Evolutionary conservation across 495 filamentous ascomycete species (phyloP), one percentile per base, ranked within the genome.

Genomic region (Glarea lozoyensis): DNA sequence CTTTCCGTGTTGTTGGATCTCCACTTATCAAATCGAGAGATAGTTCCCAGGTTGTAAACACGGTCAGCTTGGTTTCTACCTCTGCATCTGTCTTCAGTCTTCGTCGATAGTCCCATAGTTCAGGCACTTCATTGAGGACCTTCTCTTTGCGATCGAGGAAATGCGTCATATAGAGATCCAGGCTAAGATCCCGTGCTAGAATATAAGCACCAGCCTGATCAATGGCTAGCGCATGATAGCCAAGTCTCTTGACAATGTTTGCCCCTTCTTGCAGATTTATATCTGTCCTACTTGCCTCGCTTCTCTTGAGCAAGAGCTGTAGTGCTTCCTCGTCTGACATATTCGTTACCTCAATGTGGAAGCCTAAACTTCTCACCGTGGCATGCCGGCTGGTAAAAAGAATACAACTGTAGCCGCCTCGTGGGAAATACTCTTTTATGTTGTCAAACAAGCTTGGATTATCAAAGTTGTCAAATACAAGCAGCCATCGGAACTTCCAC

Each of bases 401-500:
- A 10, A 61, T 55, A 24, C 33, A 39, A 27, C 57, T 52, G 17
- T 42, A 10, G 16, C 25, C 34, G 22, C 44, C 29, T 23, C 19
- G 32, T 38, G 55, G 55, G 36, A 58, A 34, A 42, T 46, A 57
- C 15, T 52, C 31, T 23, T 39, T 35, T 35, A 35, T 10, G 17
- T 16, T 6, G 32, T 13, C 19, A 37, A 58, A 61, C 9, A 37
- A 24, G 18, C 40, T 50, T 23, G 57, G 62, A 36, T 54, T 34
- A 40, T 63, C 60, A 32, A 53, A 62, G 43, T 63, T 65, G 37
- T 65, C 62, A 46, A 56, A 64, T 13, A 62, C 40, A 4, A 62
- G 20, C 27, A 62, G 42, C 58, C 58, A 60, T 22, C 27, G 34
- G 2, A 17, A 11, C 15, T 44, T 10, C 52, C 52, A 54, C 6